phyloP scores from a whole-genome alignment of 805 yeast genomes.

The Cyberlindnera xishuangbannaensis region DNA sequence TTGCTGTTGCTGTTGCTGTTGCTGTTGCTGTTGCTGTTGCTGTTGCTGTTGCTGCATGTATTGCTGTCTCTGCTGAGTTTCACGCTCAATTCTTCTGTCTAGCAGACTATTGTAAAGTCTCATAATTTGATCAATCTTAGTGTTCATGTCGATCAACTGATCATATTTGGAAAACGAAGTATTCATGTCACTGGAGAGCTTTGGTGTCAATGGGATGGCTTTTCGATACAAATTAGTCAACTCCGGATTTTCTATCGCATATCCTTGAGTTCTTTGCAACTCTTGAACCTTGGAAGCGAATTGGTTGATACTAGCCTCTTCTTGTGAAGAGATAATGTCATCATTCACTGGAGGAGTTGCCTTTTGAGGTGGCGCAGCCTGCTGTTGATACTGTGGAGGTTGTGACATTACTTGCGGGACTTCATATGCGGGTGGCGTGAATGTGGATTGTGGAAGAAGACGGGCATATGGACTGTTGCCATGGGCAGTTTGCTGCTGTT shows the following conservation, averaged over 20 bases:
- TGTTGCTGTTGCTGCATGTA: constrained; percentile 7
- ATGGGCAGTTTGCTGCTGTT: constrained; percentile 12
- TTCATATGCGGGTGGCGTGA: too few species aligned
- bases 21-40: not conserved
- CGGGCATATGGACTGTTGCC: constrained; percentile 14
- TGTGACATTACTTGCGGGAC: not conserved
- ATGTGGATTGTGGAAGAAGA: constrained; percentile 18
- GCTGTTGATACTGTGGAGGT: constrained; percentile 1
- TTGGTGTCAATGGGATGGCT: constrained; percentile 61
- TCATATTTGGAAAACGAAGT: constrained; percentile 60
- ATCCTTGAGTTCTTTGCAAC: constrained; percentile 12
- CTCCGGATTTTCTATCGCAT: constrained; percentile 26
- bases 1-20: not conserved
- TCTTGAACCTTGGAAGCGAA: constrained; percentile 63
- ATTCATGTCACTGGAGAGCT: constrained; percentile 53
- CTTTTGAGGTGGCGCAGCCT: not conserved
- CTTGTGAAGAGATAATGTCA: constrained; percentile 38
- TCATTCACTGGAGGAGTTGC: not conserved
- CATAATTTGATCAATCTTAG: constrained; percentile 69
- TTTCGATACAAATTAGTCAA: constrained; percentile 54
- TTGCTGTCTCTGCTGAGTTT: constrained; percentile 24
- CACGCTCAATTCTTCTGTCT: constrained; percentile 46
- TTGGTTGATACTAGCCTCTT: constrained; percentile 62
- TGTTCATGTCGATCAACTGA: constrained; percentile 61
- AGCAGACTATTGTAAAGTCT: constrained; percentile 71